Percentiles rank a stretch among this genome's conserved stretches.
Conservation (phyloP, 805 yeast species). For the Maudiozyma turicensis region DNA sequence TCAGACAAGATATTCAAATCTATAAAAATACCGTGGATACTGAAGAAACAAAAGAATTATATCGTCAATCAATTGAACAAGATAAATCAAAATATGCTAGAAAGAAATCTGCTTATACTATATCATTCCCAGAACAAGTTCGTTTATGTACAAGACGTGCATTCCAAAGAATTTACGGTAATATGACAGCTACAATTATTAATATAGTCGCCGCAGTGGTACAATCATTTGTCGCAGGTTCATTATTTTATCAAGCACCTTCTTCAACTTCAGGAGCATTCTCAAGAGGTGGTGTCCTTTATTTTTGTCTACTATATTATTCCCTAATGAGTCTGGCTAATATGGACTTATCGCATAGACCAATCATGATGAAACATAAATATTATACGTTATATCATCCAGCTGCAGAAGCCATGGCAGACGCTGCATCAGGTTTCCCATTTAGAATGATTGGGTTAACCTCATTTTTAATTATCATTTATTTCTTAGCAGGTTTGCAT, state of each 20-base stretch:
- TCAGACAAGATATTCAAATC: conserved; percentile 37
- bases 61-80: conserved; percentile 22
- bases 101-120: conserved; percentile 20
- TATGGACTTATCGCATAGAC: conserved; percentile 41
- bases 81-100: conserved; percentile 22
- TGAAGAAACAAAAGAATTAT: conserved; percentile 29
- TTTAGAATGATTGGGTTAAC: conserved; percentile 41
- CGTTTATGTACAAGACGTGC: conserved; percentile 41
- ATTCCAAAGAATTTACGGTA: conserved; percentile 47
- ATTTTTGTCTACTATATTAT: conserved; percentile 48
- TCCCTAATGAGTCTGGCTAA: conserved; percentile 42
- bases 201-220: conserved; percentile 28
- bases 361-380: conserved; percentile 62
- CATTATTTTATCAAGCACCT: conserved; percentile 48
- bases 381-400: conserved; percentile 66
- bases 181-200: conserved; percentile 38
- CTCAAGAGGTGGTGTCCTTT: conserved; percentile 54
- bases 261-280: conserved; percentile 47
- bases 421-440: conserved; percentile 53
- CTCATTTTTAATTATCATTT: conserved; percentile 39
- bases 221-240: conserved; percentile 53
- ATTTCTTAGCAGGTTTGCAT: conserved; percentile 48
- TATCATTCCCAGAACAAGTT: conserved; percentile 37
- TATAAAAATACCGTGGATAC: conserved; percentile 20
- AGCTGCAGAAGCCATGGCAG: conserved; percentile 61